phyloP scores from a whole-genome alignment of 2,329 filamentous ascomycete species.

The Aurifilum marmelostoma region DNA sequence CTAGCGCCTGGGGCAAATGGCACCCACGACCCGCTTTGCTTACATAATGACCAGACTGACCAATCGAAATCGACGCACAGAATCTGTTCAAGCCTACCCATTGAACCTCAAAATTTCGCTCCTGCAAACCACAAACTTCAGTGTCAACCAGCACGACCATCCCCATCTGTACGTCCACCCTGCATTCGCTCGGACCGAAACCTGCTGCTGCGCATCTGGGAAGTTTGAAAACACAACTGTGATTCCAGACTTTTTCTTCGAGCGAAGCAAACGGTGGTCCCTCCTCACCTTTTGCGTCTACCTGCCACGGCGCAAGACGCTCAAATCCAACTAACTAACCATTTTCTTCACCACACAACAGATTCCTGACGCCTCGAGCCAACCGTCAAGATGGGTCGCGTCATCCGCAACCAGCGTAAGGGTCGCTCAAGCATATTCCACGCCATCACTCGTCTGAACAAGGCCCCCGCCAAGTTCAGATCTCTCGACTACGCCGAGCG shows the following conservation, averaged over 20 bases:
- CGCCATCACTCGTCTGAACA: conserved; percentile 90
- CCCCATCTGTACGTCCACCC: conserved; percentile 29
- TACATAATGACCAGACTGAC: neutral
- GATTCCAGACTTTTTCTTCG: conserved; percentile 7
- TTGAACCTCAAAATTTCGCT: conserved; percentile 16
- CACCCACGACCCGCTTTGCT: neutral
- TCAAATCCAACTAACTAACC: conserved; percentile 22
- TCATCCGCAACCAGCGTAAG: conserved; percentile 70
- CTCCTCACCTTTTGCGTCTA: neutral
- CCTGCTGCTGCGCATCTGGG: conserved; percentile 18
- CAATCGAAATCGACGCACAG: conserved; percentile 14
- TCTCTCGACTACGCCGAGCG: conserved; percentile 95
- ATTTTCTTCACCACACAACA: conserved; percentile 7
- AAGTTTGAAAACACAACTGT: neutral
- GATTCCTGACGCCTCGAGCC: conserved; percentile 31
- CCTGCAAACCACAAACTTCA: conserved; percentile 12
- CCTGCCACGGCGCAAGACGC: conserved; percentile 2
- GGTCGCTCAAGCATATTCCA: conserved; percentile 63
- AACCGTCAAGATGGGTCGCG: conserved; percentile 56
- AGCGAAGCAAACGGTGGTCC: neutral
- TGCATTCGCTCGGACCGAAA: neutral
- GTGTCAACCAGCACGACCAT: conserved; percentile 21
- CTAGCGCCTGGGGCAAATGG: conserved; percentile 10
- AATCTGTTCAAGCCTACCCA: conserved; percentile 11
- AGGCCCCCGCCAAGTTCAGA: conserved; percentile 93